Conservation (phyloP, 768 basidiomycete genomes). For the Cyathus striatus region DNA sequence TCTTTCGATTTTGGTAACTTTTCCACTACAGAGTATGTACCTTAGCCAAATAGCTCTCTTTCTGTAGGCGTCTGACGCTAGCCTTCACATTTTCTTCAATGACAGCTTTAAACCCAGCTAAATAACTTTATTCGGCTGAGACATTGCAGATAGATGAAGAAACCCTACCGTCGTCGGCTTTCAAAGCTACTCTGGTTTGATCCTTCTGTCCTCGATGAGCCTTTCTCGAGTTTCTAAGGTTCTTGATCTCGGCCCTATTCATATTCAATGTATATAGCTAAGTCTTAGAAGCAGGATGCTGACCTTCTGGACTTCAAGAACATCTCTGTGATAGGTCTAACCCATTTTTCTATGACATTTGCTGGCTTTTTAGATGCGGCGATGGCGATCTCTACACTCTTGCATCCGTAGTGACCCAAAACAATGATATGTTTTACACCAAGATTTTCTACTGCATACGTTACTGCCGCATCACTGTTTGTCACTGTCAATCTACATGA, state of each 20-base stretch:
- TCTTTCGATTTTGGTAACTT: constrained; percentile 1
- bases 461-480: constrained; percentile 25
- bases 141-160: not conserved
- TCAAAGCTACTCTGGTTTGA: constrained; percentile 14
- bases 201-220: constrained; percentile 20
- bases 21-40: constrained; percentile 17
- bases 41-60: constrained; percentile 29
- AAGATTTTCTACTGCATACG: constrained; percentile 26
- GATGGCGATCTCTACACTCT: constrained; percentile 26
- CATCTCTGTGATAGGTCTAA: constrained; percentile 24
- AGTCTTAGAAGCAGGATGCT: not conserved
- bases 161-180: constrained; percentile 16
- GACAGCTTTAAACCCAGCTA: constrained; percentile 33
- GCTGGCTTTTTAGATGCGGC: constrained; percentile 13
- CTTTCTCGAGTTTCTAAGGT: constrained; percentile 24
- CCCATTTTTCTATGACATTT: constrained; percentile 20
- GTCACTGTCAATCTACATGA: not conserved
- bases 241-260: constrained; percentile 25
- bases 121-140: not conserved
- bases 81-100: constrained; percentile 47
- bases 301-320: constrained; percentile 26
- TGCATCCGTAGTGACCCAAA: constrained; percentile 34
- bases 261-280: not conserved
- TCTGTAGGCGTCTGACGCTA: constrained; percentile 31
- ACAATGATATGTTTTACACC: constrained; percentile 32